Evolutionary conservation across 164 flowering plant genomes (phyloP).

Genomic region (Tetrastigma voinierianum): DNA sequence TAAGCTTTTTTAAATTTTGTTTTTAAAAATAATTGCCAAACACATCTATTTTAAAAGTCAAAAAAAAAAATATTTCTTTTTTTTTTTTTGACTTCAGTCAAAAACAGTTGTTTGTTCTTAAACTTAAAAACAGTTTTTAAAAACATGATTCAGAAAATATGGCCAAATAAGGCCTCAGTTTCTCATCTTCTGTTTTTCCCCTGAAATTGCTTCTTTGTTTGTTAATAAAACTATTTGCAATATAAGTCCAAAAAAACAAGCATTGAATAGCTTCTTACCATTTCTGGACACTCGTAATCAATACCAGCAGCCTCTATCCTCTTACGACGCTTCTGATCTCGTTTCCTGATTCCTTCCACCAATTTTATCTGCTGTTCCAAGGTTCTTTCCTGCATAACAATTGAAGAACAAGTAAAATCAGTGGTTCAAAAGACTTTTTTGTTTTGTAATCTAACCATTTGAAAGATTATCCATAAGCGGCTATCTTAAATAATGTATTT

Average conservation of each 20-base stretch:
- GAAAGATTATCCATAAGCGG: neutral
- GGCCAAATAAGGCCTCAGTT: no score
- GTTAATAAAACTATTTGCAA: neutral
- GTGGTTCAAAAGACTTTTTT: neutral
- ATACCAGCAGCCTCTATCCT: slow-evolving; percentile 85
- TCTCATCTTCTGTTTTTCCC: neutral
- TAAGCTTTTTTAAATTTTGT: no score
- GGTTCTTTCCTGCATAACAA: slow-evolving; percentile 62
- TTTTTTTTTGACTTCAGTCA: no score
- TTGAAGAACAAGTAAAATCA: neutral
- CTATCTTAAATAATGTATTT: neutral
- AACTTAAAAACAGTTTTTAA: no score
- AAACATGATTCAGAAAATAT: no score
- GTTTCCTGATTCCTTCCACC: slow-evolving; percentile 54
- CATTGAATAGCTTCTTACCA: slow-evolving; percentile 51
- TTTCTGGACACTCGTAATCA: slow-evolving; percentile 82
- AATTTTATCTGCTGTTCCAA: slow-evolving; percentile 65
- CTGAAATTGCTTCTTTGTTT: neutral
- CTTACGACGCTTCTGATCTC: slow-evolving; percentile 58
- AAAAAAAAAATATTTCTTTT: no score
- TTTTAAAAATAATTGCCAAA: no score
- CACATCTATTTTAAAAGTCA: no score
- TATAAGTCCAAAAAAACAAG: neutral
- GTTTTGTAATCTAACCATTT: neutral
- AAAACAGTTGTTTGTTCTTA: no score